Conservation (phyloP, 805 yeast genomes). For the Wickerhamomyces pijperi region DNA sequence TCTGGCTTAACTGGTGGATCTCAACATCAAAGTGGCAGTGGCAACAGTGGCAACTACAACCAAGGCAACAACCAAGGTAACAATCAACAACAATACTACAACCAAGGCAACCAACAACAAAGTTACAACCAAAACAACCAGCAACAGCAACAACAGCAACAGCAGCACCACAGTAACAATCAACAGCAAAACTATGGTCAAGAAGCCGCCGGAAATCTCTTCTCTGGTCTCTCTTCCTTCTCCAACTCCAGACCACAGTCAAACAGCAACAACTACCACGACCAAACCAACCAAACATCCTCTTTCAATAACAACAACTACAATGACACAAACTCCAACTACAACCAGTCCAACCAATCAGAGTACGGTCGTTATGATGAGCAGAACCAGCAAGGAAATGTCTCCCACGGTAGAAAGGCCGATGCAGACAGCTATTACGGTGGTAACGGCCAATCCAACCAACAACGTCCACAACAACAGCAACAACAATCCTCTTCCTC, state of each 20-base stretch:
- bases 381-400: neutral
- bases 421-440: neutral
- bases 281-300: neutral
- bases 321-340: neutral
- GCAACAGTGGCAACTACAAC: neutral
- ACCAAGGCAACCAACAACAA: neutral
- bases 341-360: too few relatives aligned
- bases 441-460: too few relatives aligned
- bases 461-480: too few relatives aligned
- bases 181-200: neutral
- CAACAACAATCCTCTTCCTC: neutral
- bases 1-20: constrained; percentile 1
- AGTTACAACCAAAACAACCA: constrained; percentile 1
- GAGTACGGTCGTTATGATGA: neutral
- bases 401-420: neutral
- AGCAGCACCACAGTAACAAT: constrained; percentile 1
- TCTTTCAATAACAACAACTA: neutral
- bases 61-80: neutral
- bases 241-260: neutral
- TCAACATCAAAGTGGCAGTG: neutral
- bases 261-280: neutral
- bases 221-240: neutral
- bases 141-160: neutral
- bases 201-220: neutral
- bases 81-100: neutral